Percentiles rank a stretch among this genome's conserved stretches.
These are phyloP conservation scores for Monosporascus sp. DNA, from an alignment of 2,329 filamentous ascomycete genomes.

Conservation along the genomic window DNA sequence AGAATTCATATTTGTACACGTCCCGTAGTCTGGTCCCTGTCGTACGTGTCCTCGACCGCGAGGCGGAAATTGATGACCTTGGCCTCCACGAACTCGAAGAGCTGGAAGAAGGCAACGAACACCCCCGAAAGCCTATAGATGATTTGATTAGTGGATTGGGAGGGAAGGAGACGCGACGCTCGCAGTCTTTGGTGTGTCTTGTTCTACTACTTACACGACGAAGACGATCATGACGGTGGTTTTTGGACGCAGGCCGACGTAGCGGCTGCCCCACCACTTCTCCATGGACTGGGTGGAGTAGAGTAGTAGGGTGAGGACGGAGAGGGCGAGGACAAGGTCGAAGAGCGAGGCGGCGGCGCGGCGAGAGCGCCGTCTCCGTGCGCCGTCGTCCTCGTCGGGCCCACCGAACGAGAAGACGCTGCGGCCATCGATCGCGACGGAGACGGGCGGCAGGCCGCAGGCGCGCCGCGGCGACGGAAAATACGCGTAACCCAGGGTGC, in stretches of 20 bases:
- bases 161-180: background rate
- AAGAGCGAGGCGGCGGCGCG: constrained; percentile 17
- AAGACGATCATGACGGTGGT: constrained; percentile 21
- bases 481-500: constrained; percentile 19
- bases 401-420: constrained; percentile 20
- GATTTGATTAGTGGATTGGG: background rate
- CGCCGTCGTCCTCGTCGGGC: constrained; percentile 19
- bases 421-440: constrained; percentile 15
- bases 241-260: constrained; percentile 19
- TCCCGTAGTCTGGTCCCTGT: constrained; percentile 16
- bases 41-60: constrained; percentile 22
- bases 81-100: constrained; percentile 23
- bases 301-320: constrained; percentile 17
- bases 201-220: constrained; percentile 15
- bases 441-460: constrained; percentile 19
- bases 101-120: constrained; percentile 19
- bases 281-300: constrained; percentile 24
- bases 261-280: constrained; percentile 22
- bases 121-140: background rate
- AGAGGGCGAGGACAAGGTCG: constrained; percentile 17
- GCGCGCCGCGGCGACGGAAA: constrained; percentile 21
- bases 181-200: background rate
- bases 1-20: constrained; percentile 19
- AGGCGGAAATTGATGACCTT: constrained; percentile 21
- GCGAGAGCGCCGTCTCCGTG: constrained; percentile 16